Conservation (phyloP, 2,329 filamentous ascomycete genomes). For the Huntiella savannae region DNA sequence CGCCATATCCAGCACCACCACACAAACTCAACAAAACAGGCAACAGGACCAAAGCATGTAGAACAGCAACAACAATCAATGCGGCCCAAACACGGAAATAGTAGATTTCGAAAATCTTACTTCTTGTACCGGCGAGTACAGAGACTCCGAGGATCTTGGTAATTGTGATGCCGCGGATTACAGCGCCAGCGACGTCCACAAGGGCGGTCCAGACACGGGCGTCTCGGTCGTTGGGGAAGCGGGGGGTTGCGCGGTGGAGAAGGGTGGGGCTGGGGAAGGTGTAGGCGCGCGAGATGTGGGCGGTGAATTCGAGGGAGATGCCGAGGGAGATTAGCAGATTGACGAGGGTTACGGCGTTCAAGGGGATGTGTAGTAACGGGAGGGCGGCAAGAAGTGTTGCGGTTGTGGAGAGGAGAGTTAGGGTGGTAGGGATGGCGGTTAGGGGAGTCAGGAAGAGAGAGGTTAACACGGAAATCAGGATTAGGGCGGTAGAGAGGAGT, state of each 20-base stretch:
- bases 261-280: slow-evolving; percentile 75
- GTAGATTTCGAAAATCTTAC: slow-evolving; percentile 98
- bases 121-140: slow-evolving; percentile 82
- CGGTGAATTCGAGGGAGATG: slow-evolving; percentile 93
- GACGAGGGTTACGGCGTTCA: slow-evolving; percentile 89
- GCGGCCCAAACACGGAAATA: slow-evolving; percentile 96
- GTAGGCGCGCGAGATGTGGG: slow-evolving; percentile 87
- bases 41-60: slow-evolving; percentile 77
- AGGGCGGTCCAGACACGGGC: slow-evolving; percentile 80
- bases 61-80: slow-evolving; percentile 71
- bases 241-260: slow-evolving; percentile 35
- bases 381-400: slow-evolving; percentile 90
- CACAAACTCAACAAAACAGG: slow-evolving; percentile 74
- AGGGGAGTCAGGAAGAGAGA: slow-evolving; percentile 68
- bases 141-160: slow-evolving; percentile 86
- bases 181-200: slow-evolving; percentile 83
- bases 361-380: slow-evolving; percentile 69
- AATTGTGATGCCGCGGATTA: slow-evolving; percentile 89
- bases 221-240: slow-evolving; percentile 37
- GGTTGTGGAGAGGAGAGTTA: slow-evolving; percentile 83
- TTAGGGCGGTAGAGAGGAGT: slow-evolving; percentile 65
- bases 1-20: slow-evolving; percentile 73
- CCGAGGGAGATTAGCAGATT: slow-evolving; percentile 95
- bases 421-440: slow-evolving; percentile 65
- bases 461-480: slow-evolving; percentile 67